A percentile compares a stretch with the other conserved stretches of the same genome.
These are phyloP conservation scores for Climacium dendroides DNA, from an alignment of 225 moss, liverwort and hornwort genomes.

Conservation along the genomic window DNA sequence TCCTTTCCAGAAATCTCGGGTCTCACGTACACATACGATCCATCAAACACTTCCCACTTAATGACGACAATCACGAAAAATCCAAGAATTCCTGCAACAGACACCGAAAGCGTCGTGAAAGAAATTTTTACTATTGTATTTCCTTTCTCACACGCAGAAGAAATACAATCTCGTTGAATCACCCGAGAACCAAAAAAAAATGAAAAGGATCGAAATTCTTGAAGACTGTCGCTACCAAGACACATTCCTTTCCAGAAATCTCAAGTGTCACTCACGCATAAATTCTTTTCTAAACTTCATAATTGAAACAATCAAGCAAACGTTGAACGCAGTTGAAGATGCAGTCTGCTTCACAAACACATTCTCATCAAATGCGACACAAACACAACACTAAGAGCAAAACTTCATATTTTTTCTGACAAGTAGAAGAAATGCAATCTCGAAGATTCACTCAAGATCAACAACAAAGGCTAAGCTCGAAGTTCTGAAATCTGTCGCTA, in stretches of 20 bases:
- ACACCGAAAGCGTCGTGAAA: neutral
- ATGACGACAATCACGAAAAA: neutral
- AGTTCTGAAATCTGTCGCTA: neutral
- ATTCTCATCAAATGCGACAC: no score
- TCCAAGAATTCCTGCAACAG: neutral
- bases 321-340: no score
- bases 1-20: neutral
- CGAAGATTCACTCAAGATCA: no score
- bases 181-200: neutral
- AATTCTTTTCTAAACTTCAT: neutral
- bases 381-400: no score
- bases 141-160: neutral
- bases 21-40: neutral
- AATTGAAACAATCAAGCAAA: neutral
- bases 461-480: no score
- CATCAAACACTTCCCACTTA: neutral
- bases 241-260: neutral
- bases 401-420: no score
- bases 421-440: no score
- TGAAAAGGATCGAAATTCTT: neutral
- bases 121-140: neutral
- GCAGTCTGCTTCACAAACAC: no score
- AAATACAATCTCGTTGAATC: neutral
- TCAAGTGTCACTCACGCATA: neutral
- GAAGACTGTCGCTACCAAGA: neutral